phyloP scores from a whole-genome alignment of 805 yeast species.

The Lipomyces mesembrius region DNA sequence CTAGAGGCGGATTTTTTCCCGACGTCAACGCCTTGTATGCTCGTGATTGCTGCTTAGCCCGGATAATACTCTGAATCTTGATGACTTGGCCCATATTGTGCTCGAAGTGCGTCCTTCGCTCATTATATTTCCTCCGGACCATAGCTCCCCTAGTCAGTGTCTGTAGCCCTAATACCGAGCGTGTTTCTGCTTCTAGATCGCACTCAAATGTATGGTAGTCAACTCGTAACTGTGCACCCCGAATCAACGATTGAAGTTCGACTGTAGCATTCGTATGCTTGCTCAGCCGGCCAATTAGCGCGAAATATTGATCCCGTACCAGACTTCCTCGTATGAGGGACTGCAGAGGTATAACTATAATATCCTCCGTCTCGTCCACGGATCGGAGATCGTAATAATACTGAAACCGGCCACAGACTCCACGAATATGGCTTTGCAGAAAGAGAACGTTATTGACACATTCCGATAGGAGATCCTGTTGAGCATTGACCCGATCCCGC shows the following conservation, averaged over 20 bases:
- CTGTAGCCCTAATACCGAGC: constrained; percentile 45
- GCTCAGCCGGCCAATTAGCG: constrained; percentile 26
- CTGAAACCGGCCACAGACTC: constrained; percentile 33
- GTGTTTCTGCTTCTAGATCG: constrained; percentile 46
- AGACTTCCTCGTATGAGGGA: constrained; percentile 54
- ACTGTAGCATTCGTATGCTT: constrained; percentile 36
- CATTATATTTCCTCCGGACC: constrained; percentile 39
- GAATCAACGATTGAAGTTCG: constrained; percentile 46
- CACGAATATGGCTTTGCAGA: constrained; percentile 44
- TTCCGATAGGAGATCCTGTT: constrained; percentile 34
- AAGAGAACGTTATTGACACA: constrained; percentile 26
- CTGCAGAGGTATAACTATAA: constrained; percentile 39
- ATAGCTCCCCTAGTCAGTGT: constrained; percentile 45
- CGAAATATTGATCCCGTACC: constrained; percentile 33
- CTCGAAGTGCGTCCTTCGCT: constrained; percentile 55
- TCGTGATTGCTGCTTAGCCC: constrained; percentile 66
- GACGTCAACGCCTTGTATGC: constrained; percentile 76
- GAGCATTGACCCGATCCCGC: constrained; percentile 32
- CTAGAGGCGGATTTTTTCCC: constrained; percentile 74
- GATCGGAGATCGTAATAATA: constrained; percentile 25
- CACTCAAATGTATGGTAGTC: constrained; percentile 43
- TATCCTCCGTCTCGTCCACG: constrained; percentile 32
- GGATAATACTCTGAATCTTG: constrained; percentile 72
- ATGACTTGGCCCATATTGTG: constrained; percentile 63
- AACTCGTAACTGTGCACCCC: constrained; percentile 48